A percentile compares a stretch with the other conserved stretches of the same genome.
Evolutionary conservation across 192 early-diverging fungal genomes (phyloP).

Genomic region (Coemansia reversa): DNA sequence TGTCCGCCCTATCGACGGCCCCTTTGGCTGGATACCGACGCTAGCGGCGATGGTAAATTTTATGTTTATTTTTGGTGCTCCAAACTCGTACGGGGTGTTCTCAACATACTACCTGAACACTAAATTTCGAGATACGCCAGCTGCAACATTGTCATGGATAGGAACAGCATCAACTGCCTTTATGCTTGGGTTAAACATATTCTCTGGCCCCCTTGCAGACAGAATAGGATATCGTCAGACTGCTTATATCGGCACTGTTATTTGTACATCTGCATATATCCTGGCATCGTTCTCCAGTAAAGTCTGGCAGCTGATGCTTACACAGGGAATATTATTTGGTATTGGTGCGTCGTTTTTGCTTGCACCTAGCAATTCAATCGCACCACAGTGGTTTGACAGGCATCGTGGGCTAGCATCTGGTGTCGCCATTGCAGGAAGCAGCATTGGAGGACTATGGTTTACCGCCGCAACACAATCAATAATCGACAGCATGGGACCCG

Average conservation of each 20-base stretch:
- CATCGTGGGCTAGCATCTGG: constrained; percentile 60
- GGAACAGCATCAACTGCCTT: constrained; percentile 34
- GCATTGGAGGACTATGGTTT: constrained; percentile 62
- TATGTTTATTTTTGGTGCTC: constrained; percentile 43
- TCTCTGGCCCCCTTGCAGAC: constrained; percentile 43
- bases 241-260: constrained; percentile 32
- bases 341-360: constrained; percentile 58
- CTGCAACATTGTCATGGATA: constrained; percentile 40
- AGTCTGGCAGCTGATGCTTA: constrained; percentile 70
- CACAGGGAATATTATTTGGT: constrained; percentile 66
- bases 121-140: constrained; percentile 27
- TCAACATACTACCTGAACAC: constrained; percentile 47
- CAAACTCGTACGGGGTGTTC: constrained; percentile 49
- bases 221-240: constrained; percentile 34
- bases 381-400: constrained; percentile 63
- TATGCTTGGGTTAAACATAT: constrained; percentile 28
- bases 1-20: constrained; percentile 27
- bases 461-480: constrained; percentile 59
- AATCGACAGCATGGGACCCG: constrained; percentile 60
- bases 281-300: constrained; percentile 40
- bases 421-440: constrained; percentile 62
- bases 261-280: constrained; percentile 36
- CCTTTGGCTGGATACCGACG: constrained; percentile 45
- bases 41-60: constrained; percentile 56
- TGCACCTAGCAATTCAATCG: constrained; percentile 57